Conservation (phyloP, 2,329 filamentous ascomycete species). For the Cladosporium sp. region DNA sequence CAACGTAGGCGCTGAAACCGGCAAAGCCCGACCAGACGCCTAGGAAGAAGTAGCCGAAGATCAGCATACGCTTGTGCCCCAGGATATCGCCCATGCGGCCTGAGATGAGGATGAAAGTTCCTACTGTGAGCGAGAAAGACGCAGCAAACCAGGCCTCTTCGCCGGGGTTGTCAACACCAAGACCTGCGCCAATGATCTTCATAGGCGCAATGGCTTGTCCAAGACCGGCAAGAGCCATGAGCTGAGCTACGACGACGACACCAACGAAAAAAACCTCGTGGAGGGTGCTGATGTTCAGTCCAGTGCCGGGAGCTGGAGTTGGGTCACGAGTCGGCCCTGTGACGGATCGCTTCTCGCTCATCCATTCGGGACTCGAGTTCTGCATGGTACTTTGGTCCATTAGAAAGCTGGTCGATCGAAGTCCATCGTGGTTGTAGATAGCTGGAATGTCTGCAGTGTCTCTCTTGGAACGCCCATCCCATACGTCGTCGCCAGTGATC, state of each 20-base stretch:
- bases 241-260: constrained; percentile 26
- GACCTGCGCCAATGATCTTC: constrained; percentile 43
- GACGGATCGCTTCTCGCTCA: constrained; percentile 13
- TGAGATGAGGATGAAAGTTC: constrained; percentile 43
- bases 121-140: constrained; percentile 41
- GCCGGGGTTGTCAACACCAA: constrained; percentile 39
- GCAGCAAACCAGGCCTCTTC: constrained; percentile 43
- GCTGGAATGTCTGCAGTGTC: constrained; percentile 22
- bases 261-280: constrained; percentile 25
- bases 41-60: constrained; percentile 38
- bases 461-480: constrained; percentile 17
- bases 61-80: constrained; percentile 40
- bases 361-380: constrained; percentile 15
- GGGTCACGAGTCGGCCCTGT: constrained; percentile 9
- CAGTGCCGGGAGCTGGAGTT: background rate
- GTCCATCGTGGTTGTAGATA: constrained; percentile 20
- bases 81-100: constrained; percentile 43
- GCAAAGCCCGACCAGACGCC: constrained; percentile 39
- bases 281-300: constrained; percentile 18
- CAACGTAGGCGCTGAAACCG: constrained; percentile 34
- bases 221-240: constrained; percentile 25
- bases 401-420: constrained; percentile 22
- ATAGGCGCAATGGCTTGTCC: constrained; percentile 36
- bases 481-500: constrained; percentile 20
- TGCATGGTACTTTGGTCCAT: constrained; percentile 17